These are phyloP conservation scores for Delitschia confertaspora DNA, from an alignment of 495 filamentous ascomycete genomes.

Conservation along the genomic window DNA sequence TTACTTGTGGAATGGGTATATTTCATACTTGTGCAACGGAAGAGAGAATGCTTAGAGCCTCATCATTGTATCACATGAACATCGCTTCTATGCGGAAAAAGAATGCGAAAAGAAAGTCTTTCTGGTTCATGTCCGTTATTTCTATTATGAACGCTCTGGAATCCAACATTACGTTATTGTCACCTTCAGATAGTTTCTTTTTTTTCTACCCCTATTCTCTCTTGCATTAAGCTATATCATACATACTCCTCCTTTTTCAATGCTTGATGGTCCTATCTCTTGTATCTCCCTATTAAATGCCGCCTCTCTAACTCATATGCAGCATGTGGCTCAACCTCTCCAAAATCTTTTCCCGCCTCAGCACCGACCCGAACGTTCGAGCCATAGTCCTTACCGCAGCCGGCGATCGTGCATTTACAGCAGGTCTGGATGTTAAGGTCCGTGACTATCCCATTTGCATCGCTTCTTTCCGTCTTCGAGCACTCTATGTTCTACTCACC, in stretches of 20 bases:
- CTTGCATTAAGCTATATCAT: too few relatives aligned
- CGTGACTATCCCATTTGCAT: constrained; percentile 35
- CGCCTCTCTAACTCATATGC: background rate
- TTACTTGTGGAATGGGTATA: too few relatives aligned
- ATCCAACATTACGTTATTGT: background rate
- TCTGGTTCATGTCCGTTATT: too few relatives aligned
- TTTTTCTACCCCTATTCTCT: background rate
- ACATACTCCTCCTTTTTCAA: too few relatives aligned
- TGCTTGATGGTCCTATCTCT: too few relatives aligned
- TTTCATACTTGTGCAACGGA: too few relatives aligned
- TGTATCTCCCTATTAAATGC: background rate
- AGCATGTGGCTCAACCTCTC: constrained; percentile 86
- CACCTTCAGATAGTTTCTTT: background rate
- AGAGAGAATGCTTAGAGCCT: too few relatives aligned
- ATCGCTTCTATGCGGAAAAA: too few relatives aligned
- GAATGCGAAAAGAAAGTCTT: too few relatives aligned
- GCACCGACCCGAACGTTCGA: constrained; percentile 60
- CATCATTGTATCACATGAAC: too few relatives aligned
- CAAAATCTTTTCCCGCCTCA: constrained; percentile 64
- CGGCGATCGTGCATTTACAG: constrained; percentile 75
- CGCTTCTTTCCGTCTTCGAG: too few relatives aligned
- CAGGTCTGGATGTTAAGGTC: constrained; percentile 71
- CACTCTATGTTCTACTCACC: too few relatives aligned
- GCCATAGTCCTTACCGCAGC: constrained; percentile 74
- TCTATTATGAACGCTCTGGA: background rate